Evolutionary conservation across 164 flowering plant genomes (phyloP).

Genomic region (Sextonia rubra): DNA sequence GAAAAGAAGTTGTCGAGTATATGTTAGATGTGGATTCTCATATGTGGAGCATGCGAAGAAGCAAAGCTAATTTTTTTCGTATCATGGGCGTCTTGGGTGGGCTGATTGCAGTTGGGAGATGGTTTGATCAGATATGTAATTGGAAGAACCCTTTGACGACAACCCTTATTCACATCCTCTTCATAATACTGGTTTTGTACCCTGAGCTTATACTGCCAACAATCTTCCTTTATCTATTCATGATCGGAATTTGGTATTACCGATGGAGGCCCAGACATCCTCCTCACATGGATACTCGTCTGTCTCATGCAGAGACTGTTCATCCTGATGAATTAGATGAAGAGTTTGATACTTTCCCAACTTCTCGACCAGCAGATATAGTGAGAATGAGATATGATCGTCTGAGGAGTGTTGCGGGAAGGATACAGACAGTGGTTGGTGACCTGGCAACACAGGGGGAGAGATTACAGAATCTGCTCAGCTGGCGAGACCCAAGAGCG

Average conservation of each 20-base stretch:
- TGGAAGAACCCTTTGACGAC: slow-evolving; percentile 91
- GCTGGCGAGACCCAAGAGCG: slow-evolving; percentile 70
- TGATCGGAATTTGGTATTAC: slow-evolving; percentile 47
- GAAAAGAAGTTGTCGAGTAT: slow-evolving; percentile 77
- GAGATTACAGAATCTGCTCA: slow-evolving; percentile 41
- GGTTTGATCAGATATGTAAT: slow-evolving; percentile 74
- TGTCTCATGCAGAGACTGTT: slow-evolving; percentile 42
- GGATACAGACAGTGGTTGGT: slow-evolving; percentile 42
- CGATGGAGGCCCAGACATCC: slow-evolving; percentile 46
- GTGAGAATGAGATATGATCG: slow-evolving; percentile 48
- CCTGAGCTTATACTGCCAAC: slow-evolving; percentile 87
- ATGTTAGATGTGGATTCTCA: slow-evolving; percentile 64
- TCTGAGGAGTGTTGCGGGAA: slow-evolving; percentile 43
- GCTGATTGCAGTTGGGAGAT: slow-evolving; percentile 54
- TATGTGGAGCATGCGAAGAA: slow-evolving; percentile 50
- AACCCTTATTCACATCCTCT: slow-evolving; percentile 65
- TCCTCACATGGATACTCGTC: slow-evolving; percentile 46
- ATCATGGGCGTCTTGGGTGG: slow-evolving; percentile 68
- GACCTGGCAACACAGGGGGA: slow-evolving; percentile 61
- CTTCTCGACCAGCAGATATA: slow-evolving; percentile 27
- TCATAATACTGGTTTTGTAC: slow-evolving; percentile 61
- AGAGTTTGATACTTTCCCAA: slow-evolving; percentile 60
- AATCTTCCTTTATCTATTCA: slow-evolving; percentile 67
- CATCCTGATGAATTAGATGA: slow-evolving; percentile 51
- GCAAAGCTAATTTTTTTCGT: slow-evolving; percentile 70